Evolutionary conservation across 2,329 filamentous ascomycete genomes (phyloP).

Genomic region (Truncatella angustata): DNA sequence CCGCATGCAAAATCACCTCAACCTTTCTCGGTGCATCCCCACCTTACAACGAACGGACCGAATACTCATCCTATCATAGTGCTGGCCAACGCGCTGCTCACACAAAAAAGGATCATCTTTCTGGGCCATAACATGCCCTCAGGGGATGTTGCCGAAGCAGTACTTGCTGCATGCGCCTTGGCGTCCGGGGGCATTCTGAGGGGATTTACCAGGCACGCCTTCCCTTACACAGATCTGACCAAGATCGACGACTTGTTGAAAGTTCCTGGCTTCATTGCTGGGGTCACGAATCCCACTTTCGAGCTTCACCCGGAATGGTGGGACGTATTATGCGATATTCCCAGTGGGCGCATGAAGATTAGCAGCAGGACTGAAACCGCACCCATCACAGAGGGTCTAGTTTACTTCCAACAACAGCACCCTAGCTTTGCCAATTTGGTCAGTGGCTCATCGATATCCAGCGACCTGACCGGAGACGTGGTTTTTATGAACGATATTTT

Average conservation of each 20-base stretch:
- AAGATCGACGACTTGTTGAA: conserved; percentile 96
- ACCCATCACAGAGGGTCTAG: conserved; percentile 76
- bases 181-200: conserved; percentile 89
- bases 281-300: conserved; percentile 96
- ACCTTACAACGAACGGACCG: conserved; percentile 87
- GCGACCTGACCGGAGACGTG: conserved; percentile 79
- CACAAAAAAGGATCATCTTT: conserved; percentile 95
- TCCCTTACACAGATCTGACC: conserved; percentile 95
- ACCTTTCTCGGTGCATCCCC: conserved; percentile 81
- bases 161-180: conserved; percentile 91
- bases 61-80: conserved; percentile 94
- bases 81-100: conserved; percentile 88
- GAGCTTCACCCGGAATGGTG: conserved; percentile 96
- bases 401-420: conserved; percentile 84
- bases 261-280: conserved; percentile 95
- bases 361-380: conserved; percentile 82
- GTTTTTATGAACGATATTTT: conserved; percentile 87
- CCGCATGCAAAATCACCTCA: conserved; percentile 80
- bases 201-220: conserved; percentile 93
- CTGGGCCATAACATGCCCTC: conserved; percentile 93
- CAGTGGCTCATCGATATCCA: conserved; percentile 29
- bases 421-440: conserved; percentile 52
- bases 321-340: conserved; percentile 92
- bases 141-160: conserved; percentile 95
- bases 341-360: conserved; percentile 91